These are phyloP conservation scores for Xerocomus amazonicus DNA, from an alignment of 1,284 basidiomycete genomes.

Conservation along the genomic window DNA sequence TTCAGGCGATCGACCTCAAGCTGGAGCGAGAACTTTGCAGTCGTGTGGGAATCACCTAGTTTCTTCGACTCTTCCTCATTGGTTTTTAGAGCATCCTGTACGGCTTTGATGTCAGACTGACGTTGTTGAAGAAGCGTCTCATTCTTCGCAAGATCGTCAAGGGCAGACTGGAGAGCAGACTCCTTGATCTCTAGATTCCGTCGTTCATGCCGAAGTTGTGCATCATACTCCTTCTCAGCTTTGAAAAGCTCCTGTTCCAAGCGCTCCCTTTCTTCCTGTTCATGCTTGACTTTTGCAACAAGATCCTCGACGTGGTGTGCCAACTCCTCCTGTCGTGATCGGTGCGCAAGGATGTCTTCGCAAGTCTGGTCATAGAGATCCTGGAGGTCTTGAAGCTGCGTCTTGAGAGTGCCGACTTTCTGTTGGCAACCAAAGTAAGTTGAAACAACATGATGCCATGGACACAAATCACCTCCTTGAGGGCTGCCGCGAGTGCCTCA, in stretches of 20 bases:
- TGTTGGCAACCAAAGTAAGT: slow-evolving; percentile 29
- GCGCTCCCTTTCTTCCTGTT: slow-evolving; percentile 55
- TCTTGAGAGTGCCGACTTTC: slow-evolving; percentile 64
- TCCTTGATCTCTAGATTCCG: slow-evolving; percentile 67
- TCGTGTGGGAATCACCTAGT: slow-evolving; percentile 69
- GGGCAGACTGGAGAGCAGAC: slow-evolving; percentile 56
- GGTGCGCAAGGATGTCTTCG: slow-evolving; percentile 58
- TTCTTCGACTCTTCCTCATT: slow-evolving; percentile 63
- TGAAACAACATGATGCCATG: not conserved
- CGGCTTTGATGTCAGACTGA: slow-evolving; percentile 67
- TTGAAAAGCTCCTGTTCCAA: slow-evolving; percentile 52
- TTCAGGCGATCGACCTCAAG: slow-evolving; percentile 88
- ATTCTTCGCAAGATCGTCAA: slow-evolving; percentile 57
- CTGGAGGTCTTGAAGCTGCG: slow-evolving; percentile 58
- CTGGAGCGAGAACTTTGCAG: slow-evolving; percentile 83
- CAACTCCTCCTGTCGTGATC: slow-evolving; percentile 70
- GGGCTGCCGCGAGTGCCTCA: slow-evolving; percentile 64
- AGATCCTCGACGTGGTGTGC: slow-evolving; percentile 74
- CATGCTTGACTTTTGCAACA: slow-evolving; percentile 57
- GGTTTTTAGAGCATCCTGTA: slow-evolving; percentile 70
- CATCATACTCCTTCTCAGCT: slow-evolving; percentile 58
- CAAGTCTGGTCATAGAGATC: slow-evolving; percentile 58
- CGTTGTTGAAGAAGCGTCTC: slow-evolving; percentile 63
- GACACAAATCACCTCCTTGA: slow-evolving; percentile 66
- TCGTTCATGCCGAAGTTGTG: slow-evolving; percentile 52